Evolutionary conservation across 257 asterid genomes (phyloP), one percentile per base, ranked within the genome.

Genomic region (Solanum microdontum): DNA sequence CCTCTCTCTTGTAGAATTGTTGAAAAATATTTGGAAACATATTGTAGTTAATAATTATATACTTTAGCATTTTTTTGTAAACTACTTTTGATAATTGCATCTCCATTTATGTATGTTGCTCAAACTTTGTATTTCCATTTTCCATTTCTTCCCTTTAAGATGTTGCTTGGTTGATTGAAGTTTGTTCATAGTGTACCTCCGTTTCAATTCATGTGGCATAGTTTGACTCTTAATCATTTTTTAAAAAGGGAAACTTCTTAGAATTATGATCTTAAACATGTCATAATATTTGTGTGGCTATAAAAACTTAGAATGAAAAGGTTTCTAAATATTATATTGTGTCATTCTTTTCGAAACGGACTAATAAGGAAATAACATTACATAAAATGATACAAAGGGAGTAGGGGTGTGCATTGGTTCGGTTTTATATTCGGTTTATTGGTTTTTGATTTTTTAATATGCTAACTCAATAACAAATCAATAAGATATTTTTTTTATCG

Each of bases 211-310:
- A n/a, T n/a, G 7, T n/a, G 30, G 3, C 30, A 62, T 4, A 64
- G 0, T 64, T n/a, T 4, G 2, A 64, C 34, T 66, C 8, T 1
- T 0, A 13, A 10, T 62, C 0, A 11, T 1, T n/a, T n/a, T n/a
- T 64, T 64, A 9, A 8, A n/a, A n/a, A n/a, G 70, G 70, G n/a
- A 62, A 62, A 62, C 2, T 5, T 11, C 2, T 2, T 11, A 66
- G 28, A 64, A 0, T 66, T 24, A 24, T 66, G 73, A 2, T 2
- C 73, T 64, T 64, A 11, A 64, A 64, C 70, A 64, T 64, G 2
- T n/a, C 73, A 11, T 64, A 64, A 24, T 24, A 66, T 66, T 66
- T 66, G 73, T 66, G 73, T 24, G 33, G 9, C 1, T 24, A 12
- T 24, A 11, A 24, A 66, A 62, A 3, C 19, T 11, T 66, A 5